Evolutionary conservation across 441 rosid species (phyloP).

Genomic region (Syzygium syzygioides): DNA sequence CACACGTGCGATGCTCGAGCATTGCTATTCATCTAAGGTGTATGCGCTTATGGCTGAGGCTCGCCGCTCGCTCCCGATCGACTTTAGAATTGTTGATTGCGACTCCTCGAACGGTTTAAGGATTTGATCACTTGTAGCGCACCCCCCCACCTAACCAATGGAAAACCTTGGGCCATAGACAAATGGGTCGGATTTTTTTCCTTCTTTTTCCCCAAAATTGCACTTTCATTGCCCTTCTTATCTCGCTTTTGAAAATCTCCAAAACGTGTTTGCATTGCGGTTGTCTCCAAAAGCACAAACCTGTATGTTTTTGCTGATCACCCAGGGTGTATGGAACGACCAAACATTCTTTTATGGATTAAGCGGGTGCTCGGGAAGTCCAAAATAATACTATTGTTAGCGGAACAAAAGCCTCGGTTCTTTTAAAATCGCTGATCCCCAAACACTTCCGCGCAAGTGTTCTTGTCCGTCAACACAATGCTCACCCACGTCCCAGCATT

Average conservation of each 20-base stretch:
- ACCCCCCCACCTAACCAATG: background rate
- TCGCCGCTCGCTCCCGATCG: background rate
- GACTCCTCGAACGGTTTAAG: too few species aligned
- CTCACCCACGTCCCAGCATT: background rate
- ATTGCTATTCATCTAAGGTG: too few species aligned
- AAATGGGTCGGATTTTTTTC: background rate
- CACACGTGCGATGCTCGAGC: too few species aligned
- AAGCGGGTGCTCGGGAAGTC: too few species aligned
- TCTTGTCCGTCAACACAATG: fast-evolving
- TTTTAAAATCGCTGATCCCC: background rate
- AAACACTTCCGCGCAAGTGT: background rate
- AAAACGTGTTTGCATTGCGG: background rate
- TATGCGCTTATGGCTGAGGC: too few species aligned
- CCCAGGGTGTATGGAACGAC: too few species aligned
- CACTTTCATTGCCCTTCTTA: background rate
- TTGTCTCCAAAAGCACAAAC: too few species aligned
- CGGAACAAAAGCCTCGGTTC: background rate
- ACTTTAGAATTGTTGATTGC: background rate
- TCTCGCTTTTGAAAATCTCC: background rate
- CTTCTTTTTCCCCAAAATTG: background rate
- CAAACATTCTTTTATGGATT: too few species aligned
- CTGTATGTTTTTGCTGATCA: too few species aligned
- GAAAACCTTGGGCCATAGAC: background rate
- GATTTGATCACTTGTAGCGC: background rate
- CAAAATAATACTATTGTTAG: background rate